Conservation (phyloP, 345 rosid genomes). For the Punica granatum region DNA sequence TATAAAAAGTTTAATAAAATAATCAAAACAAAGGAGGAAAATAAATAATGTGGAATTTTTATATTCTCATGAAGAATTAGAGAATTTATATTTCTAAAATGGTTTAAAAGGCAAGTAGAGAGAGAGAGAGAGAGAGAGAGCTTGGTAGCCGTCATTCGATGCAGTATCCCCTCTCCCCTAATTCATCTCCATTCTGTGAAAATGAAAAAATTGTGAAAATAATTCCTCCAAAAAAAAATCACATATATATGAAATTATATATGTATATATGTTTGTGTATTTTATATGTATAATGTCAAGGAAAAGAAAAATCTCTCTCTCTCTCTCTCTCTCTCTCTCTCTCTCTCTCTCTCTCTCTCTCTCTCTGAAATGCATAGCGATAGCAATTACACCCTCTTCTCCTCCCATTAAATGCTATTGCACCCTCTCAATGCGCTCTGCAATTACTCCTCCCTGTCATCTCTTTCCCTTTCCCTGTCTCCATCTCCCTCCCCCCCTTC, state of each 20-base stretch:
- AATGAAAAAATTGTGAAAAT: background rate
- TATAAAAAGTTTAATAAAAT: background rate
- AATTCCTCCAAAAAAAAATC: too few relatives aligned
- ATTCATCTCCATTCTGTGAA: background rate
- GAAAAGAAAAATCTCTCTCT: conserved; percentile 7
- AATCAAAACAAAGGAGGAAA: background rate
- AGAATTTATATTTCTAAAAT: background rate
- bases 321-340: too few relatives aligned
- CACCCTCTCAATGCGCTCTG: conserved; percentile 67
- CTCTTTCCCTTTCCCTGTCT: conserved; percentile 18
- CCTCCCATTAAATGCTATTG: conserved; percentile 63
- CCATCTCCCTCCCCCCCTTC: background rate
- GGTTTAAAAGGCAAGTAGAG: background rate
- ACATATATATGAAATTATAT: too few relatives aligned
- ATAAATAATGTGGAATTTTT: background rate
- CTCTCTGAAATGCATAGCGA: conserved; percentile 7
- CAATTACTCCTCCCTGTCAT: conserved; percentile 52
- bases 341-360: conserved; percentile 15
- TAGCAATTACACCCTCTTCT: conserved; percentile 12
- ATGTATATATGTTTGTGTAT: too few relatives aligned
- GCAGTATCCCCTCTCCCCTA: conserved; percentile 9
- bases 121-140: background rate
- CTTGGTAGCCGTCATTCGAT: conserved; percentile 53
- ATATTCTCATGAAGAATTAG: background rate
- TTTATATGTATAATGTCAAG: too few relatives aligned